Conservation (phyloP, 2,329 filamentous ascomycete species). For the Acephala macrosclerotiorum region DNA sequence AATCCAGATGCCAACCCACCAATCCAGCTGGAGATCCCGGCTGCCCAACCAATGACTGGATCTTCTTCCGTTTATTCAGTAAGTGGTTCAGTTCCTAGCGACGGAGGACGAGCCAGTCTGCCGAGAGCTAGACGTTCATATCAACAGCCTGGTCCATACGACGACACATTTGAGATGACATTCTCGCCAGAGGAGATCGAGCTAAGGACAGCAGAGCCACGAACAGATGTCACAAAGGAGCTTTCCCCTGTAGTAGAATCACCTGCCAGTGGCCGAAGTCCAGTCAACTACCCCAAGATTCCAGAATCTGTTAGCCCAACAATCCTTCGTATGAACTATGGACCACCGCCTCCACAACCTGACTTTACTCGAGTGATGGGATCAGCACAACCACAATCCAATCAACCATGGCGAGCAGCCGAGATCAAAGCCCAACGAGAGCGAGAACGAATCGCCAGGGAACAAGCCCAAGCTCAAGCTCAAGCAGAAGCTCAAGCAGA, state of each 20-base stretch:
- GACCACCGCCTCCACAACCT: slow-evolving; percentile 26
- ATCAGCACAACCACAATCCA: slow-evolving; percentile 1
- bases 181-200: slow-evolving; percentile 26
- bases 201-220: slow-evolving; percentile 24
- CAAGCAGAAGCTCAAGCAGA: no score
- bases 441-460: slow-evolving; percentile 15
- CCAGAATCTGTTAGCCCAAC: slow-evolving; percentile 30
- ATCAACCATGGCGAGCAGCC: slow-evolving; percentile 36
- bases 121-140: slow-evolving; percentile 23
- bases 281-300: slow-evolving; percentile 42
- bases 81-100: slow-evolving; percentile 23
- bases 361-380: slow-evolving; percentile 27
- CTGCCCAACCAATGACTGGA: slow-evolving; percentile 17
- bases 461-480: background rate
- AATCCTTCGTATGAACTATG: slow-evolving; percentile 26
- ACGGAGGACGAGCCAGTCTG: slow-evolving; percentile 9
- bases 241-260: slow-evolving; percentile 43
- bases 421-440: slow-evolving; percentile 36
- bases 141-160: slow-evolving; percentile 37
- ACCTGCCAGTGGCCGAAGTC: slow-evolving; percentile 37
- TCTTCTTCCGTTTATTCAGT: slow-evolving; percentile 31
- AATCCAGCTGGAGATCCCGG: slow-evolving; percentile 21
- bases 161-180: slow-evolving; percentile 19
- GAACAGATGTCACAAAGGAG: slow-evolving; percentile 20
- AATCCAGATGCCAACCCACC: slow-evolving; percentile 27